phyloP scores from a whole-genome alignment of 331 rosid species.

The Acacia pycnantha region DNA sequence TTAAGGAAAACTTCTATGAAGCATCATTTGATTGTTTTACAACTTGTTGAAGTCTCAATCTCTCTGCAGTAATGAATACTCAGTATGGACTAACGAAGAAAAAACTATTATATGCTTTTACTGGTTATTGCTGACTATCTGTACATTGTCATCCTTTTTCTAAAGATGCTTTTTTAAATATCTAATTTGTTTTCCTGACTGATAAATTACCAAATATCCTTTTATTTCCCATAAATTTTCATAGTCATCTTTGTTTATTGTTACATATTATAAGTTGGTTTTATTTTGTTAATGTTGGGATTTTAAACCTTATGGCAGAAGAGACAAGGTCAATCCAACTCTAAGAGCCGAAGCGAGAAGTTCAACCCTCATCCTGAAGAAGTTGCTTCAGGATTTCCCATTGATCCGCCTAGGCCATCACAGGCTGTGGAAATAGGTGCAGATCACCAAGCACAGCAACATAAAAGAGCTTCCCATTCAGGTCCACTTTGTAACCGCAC shows the following conservation, averaged over 20 bases:
- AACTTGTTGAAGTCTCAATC: too few species aligned
- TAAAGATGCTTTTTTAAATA: not conserved
- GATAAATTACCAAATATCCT: not conserved
- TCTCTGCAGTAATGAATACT: too few species aligned
- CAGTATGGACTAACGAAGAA: too few species aligned
- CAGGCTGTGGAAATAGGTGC: constrained; percentile 57
- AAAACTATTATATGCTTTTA: not conserved
- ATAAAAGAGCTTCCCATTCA: constrained; percentile 94
- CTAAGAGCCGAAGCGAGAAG: constrained; percentile 96
- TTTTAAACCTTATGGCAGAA: constrained; percentile 52
- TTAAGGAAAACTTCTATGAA: too few species aligned
- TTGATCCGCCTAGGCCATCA: constrained; percentile 96
- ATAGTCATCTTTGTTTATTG: not conserved
- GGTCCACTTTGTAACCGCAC: constrained; percentile 91
- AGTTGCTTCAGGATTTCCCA: constrained; percentile 95
- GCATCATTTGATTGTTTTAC: too few species aligned
- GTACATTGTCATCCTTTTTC: not conserved
- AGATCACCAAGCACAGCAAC: constrained; percentile 60
- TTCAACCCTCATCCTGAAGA: constrained; percentile 96
- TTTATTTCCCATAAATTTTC: not conserved
- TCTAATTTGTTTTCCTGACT: not conserved
- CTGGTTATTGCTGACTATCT: not conserved
- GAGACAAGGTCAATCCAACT: constrained; percentile 66
- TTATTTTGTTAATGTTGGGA: constrained; percentile 5
- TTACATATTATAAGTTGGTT: not conserved